Conservation (phyloP, 2,329 filamentous ascomycete genomes). For the Ophiocordyceps sinensis region DNA sequence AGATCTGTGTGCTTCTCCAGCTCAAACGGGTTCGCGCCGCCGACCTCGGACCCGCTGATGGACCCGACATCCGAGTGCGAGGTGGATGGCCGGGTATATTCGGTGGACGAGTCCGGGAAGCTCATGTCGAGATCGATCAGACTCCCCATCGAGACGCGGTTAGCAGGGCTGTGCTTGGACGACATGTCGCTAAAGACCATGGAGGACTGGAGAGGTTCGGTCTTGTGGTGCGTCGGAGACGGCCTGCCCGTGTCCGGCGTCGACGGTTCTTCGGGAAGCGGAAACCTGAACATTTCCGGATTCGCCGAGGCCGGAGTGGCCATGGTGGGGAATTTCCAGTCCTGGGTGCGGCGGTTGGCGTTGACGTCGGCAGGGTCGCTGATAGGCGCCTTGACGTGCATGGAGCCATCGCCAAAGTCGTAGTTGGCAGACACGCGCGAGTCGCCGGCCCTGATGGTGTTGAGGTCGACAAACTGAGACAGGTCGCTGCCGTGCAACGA, state of each 20-base stretch:
- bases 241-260: conserved; percentile 23
- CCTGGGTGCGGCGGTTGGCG: conserved; percentile 34
- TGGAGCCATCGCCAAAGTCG: conserved; percentile 24
- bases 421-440: conserved; percentile 34
- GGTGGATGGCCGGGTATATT: conserved; percentile 40
- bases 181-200: conserved; percentile 26
- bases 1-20: conserved; percentile 48
- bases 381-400: conserved; percentile 33
- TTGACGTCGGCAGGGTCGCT: conserved; percentile 44
- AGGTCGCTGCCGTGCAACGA: conserved; percentile 41
- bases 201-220: conserved; percentile 31
- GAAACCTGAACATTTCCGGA: conserved; percentile 36
- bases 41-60: conserved; percentile 39
- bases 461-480: conserved; percentile 45
- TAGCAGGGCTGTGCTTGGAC: conserved; percentile 16
- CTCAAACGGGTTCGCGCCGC: conserved; percentile 44
- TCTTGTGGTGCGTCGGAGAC: conserved; percentile 32
- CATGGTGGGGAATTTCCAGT: conserved; percentile 45
- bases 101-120: conserved; percentile 34
- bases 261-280: conserved; percentile 21
- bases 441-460: conserved; percentile 39
- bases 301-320: conserved; percentile 35
- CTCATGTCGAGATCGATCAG: conserved; percentile 42
- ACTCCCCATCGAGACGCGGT: conserved; percentile 28
- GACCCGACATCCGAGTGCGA: conserved; percentile 45